Evolutionary conservation across 441 rosid genomes (phyloP).

Genomic region (Mallotus japonicus): DNA sequence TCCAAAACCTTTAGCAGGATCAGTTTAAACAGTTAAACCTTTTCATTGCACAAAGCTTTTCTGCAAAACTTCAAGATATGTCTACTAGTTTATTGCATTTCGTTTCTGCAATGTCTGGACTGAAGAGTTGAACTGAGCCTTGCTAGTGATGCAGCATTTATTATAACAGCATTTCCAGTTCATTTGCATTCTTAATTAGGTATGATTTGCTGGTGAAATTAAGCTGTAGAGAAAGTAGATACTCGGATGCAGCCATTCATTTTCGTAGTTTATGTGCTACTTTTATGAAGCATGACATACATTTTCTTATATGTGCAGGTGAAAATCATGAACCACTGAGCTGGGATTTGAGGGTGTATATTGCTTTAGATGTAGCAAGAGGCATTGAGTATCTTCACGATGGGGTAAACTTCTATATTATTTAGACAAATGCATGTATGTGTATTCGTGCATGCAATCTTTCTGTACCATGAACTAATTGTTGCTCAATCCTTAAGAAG

Average conservation of each 20-base stretch:
- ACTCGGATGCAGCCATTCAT: background rate
- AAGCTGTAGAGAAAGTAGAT: background rate
- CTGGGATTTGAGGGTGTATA: conserved; percentile 86
- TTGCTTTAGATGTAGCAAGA: conserved; percentile 88
- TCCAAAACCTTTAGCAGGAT: background rate
- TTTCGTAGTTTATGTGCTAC: background rate
- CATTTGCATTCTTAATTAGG: background rate
- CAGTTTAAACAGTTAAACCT: no score
- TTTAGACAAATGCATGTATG: background rate
- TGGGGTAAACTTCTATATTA: conserved; percentile 56
- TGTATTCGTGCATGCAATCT: background rate
- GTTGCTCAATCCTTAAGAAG: background rate
- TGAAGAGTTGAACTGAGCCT: background rate
- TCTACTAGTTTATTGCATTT: background rate
- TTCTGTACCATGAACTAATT: background rate
- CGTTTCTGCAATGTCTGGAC: background rate
- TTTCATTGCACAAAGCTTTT: background rate
- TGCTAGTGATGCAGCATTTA: background rate
- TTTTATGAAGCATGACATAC: conserved; percentile 11
- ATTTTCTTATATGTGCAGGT: conserved; percentile 41
- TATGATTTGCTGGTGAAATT: background rate
- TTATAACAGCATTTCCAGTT: background rate
- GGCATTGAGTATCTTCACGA: conserved; percentile 99
- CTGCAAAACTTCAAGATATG: background rate
- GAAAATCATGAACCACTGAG: conserved; percentile 52